Evolutionary conservation across 345 rosid genomes (phyloP).

Genomic region (Aquilaria malaccensis): DNA sequence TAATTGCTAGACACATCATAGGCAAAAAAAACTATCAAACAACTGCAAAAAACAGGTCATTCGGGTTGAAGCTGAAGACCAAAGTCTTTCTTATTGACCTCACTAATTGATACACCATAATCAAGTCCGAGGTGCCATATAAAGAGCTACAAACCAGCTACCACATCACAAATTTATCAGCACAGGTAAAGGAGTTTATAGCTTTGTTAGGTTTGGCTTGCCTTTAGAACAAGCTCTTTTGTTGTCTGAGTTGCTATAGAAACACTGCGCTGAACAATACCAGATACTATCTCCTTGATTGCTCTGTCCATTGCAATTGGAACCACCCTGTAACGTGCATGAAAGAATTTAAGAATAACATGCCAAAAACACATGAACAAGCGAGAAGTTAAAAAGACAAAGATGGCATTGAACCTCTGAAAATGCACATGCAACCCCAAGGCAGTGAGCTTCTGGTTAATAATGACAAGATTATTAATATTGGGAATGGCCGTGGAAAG

Average conservation of each 20-base stretch:
- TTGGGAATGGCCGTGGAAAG: slow-evolving; percentile 67
- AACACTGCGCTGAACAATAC: slow-evolving; percentile 96
- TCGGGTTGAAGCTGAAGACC: too few species aligned
- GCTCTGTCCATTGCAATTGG: slow-evolving; percentile 95
- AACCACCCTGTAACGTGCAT: slow-evolving; percentile 51
- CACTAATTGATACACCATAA: neutral
- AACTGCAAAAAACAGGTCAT: neutral
- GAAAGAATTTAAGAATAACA: neutral
- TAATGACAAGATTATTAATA: slow-evolving; percentile 72
- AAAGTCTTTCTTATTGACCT: neutral
- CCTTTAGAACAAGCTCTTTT: slow-evolving; percentile 98
- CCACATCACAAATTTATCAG: neutral
- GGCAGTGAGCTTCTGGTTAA: slow-evolving; percentile 68
- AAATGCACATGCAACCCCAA: slow-evolving; percentile 77
- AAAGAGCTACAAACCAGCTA: slow-evolving; percentile 7
- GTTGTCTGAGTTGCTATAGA: slow-evolving; percentile 97
- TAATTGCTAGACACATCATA: too few species aligned
- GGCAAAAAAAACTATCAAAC: neutral
- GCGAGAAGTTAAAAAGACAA: slow-evolving; percentile 1
- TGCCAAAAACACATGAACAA: neutral
- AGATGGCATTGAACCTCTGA: slow-evolving; percentile 62
- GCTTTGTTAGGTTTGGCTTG: slow-evolving; percentile 5
- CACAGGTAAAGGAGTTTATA: neutral
- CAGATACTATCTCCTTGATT: slow-evolving; percentile 81
- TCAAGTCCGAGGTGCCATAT: neutral